phyloP scores from a whole-genome alignment of 169 alveolate genomes.

The Besnoitia besnoiti region DNA sequence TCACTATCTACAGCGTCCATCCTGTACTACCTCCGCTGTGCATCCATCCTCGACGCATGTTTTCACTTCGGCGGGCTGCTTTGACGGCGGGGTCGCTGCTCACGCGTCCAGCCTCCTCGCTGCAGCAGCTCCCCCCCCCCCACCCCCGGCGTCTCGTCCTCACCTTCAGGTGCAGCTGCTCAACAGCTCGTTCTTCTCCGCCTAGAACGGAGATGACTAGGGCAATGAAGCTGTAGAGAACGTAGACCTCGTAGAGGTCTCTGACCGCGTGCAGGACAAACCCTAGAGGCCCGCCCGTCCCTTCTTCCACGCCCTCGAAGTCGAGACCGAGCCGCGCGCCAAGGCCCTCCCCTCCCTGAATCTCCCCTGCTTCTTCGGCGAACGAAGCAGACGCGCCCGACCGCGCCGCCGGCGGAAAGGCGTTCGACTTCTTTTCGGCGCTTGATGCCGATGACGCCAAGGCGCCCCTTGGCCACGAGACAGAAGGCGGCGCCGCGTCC shows the following conservation, averaged over 20 bases:
- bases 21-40: too few species aligned
- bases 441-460: background rate
- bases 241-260: constrained; percentile 26
- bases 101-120: too few species aligned
- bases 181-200: constrained; percentile 17
- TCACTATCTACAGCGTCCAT: background rate
- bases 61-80: too few species aligned
- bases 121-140: background rate
- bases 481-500: background rate
- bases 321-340: background rate
- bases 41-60: too few species aligned
- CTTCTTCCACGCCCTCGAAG: background rate
- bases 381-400: background rate
- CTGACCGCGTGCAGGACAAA: background rate
- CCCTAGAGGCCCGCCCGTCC: background rate
- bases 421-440: background rate
- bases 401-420: background rate
- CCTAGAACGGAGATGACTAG: background rate
- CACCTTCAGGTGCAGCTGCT: constrained; percentile 45
- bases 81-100: too few species aligned
- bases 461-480: background rate
- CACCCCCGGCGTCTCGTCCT: background rate
- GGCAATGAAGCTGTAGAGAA: constrained; percentile 28
- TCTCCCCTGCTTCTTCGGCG: background rate
- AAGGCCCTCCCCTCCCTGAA: background rate